Evolutionary conservation across 345 rosid species (phyloP).

Genomic region (Xanthoceras sorbifolium): DNA sequence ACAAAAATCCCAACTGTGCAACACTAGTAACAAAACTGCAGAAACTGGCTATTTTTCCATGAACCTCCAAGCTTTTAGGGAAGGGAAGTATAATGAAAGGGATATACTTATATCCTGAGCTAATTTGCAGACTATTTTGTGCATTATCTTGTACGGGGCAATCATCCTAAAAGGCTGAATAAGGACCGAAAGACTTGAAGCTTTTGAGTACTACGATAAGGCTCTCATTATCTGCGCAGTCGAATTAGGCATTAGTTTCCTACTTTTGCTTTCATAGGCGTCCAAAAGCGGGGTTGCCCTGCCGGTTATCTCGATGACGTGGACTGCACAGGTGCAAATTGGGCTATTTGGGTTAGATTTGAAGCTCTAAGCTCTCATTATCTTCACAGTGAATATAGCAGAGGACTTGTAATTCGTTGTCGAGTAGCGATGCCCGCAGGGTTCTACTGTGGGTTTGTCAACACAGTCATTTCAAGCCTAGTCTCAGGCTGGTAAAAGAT

Average conservation of each 20-base stretch:
- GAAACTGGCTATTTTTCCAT: background rate
- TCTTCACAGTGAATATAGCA: slow-evolving; percentile 34
- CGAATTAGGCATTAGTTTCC: background rate
- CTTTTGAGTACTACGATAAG: slow-evolving; percentile 19
- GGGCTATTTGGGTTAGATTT: slow-evolving; percentile 7
- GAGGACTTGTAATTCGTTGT: slow-evolving; percentile 26
- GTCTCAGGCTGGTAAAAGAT: slow-evolving; percentile 25
- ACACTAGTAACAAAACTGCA: slow-evolving; percentile 6
- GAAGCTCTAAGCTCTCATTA: slow-evolving; percentile 31
- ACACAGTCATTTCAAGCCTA: background rate
- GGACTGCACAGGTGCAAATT: slow-evolving; percentile 18
- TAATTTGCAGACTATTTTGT: slow-evolving; percentile 32
- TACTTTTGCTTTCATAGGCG: slow-evolving; percentile 22
- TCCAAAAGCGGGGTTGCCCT: slow-evolving; percentile 22
- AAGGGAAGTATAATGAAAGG: slow-evolving; percentile 32
- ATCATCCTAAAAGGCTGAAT: slow-evolving; percentile 22
- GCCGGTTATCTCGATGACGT: slow-evolving; percentile 31
- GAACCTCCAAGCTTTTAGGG: background rate
- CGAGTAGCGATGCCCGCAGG: background rate
- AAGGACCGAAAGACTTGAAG: background rate
- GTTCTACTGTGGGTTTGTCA: background rate
- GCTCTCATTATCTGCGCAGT: slow-evolving; percentile 32
- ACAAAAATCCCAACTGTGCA: slow-evolving; percentile 37
- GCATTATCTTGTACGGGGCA: slow-evolving; percentile 34
- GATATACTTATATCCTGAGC: slow-evolving; percentile 24